Conservation (phyloP, 164 flowering plant species). For the Pachysandra terminalis region DNA sequence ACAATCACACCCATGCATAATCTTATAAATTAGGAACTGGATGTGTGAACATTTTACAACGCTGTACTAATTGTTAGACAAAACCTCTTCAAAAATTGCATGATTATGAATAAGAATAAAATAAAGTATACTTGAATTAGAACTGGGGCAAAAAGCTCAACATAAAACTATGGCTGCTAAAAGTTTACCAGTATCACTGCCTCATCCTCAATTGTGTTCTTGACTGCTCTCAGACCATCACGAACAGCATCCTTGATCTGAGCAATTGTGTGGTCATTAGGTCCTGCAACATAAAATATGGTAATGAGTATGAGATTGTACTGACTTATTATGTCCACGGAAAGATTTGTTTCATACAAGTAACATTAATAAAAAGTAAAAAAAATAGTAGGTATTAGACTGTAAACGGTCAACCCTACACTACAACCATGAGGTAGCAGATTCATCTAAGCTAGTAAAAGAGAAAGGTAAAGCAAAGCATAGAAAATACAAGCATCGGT, state of each 20-base stretch:
- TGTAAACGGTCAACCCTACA: too few species aligned
- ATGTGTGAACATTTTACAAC: too few species aligned
- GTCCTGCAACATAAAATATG: conserved; percentile 47
- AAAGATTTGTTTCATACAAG: too few species aligned
- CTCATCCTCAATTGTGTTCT: conserved; percentile 96
- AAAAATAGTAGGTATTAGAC: neutral
- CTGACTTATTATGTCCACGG: too few species aligned
- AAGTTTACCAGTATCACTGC: conserved; percentile 64
- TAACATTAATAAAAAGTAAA: too few species aligned
- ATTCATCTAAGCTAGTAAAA: too few species aligned
- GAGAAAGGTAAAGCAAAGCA: neutral
- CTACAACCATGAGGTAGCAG: neutral
- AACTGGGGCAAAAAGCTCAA: neutral
- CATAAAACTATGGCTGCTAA: neutral
- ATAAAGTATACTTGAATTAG: neutral
- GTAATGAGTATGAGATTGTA: conserved; percentile 8
- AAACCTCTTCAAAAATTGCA: too few species aligned
- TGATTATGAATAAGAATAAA: too few species aligned
- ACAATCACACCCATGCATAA: neutral
- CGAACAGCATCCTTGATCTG: conserved; percentile 98
- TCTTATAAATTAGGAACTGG: neutral
- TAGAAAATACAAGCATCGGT: too few species aligned
- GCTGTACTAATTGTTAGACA: too few species aligned
- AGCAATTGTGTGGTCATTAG: conserved; percentile 97
- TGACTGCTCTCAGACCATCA: conserved; percentile 93